Percentiles rank a stretch among this genome's conserved stretches.
These are phyloP conservation scores for Breviolum minutum DNA, from an alignment of 73 alveolate genomes.

Conservation along the genomic window DNA sequence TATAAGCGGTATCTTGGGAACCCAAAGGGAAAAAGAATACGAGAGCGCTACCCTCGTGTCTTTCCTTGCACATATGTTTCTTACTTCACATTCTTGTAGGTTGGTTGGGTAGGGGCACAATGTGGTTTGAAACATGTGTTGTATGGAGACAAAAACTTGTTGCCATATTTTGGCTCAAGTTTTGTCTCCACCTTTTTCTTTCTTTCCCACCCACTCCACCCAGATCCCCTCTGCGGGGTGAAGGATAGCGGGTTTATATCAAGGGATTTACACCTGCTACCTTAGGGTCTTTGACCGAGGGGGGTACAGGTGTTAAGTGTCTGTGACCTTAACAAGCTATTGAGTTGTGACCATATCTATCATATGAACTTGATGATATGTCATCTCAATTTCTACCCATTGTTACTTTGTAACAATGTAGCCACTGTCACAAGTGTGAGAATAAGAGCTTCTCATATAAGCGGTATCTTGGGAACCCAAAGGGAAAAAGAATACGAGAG, in stretches of 20 bases:
- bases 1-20: too few species aligned
- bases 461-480: too few species aligned
- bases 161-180: constrained; percentile 19
- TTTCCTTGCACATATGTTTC: too few species aligned
- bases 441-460: too few species aligned
- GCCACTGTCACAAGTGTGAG: too few species aligned
- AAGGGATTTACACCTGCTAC: neutral
- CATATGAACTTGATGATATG: neutral
- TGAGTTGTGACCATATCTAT: neutral
- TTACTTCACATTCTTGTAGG: too few species aligned
- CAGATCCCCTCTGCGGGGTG: constrained; percentile 14
- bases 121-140: too few species aligned
- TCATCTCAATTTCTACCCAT: neutral
- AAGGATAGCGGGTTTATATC: neutral
- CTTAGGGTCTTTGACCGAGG: neutral
- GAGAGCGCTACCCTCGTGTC: too few species aligned
- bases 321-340: constrained; percentile 13
- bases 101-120: too few species aligned
- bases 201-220: neutral
- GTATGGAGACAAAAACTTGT: too few species aligned
- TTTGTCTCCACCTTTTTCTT: neutral
- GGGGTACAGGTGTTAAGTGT: constrained; percentile 1
- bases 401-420: constrained; percentile 13
- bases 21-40: too few species aligned
- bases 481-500: too few species aligned